Conservation (phyloP, 2,329 filamentous ascomycete species). For the Alternaria arborescens region DNA sequence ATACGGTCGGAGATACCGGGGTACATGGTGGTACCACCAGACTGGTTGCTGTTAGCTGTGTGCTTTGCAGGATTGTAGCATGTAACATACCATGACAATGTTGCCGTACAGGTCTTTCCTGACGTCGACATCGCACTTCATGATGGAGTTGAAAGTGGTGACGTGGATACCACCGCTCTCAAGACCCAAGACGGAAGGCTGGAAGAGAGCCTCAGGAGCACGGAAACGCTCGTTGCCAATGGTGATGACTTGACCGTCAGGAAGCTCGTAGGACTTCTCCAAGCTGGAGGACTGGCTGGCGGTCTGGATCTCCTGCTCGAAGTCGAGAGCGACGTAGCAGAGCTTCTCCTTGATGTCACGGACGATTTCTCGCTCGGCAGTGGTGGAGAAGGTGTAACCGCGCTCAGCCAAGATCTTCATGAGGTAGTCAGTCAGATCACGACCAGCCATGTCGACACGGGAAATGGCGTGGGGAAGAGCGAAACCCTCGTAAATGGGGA, state of each 20-base stretch:
- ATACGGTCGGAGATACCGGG: constrained; percentile 99
- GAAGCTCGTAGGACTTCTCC: constrained; percentile 99
- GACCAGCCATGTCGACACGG: constrained; percentile 99
- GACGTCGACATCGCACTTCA: constrained; percentile 99
- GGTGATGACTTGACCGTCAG: constrained; percentile 99
- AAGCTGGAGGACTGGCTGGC: constrained; percentile 97
- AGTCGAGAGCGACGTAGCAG: constrained; percentile 99
- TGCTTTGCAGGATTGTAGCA: constrained; percentile 4
- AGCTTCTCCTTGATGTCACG: constrained; percentile 99
- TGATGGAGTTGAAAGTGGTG: constrained; percentile 99
- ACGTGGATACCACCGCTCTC: constrained; percentile 99
- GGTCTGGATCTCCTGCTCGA: constrained; percentile 99
- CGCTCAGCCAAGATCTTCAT: constrained; percentile 99
- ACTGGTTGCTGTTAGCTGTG: constrained; percentile 66
- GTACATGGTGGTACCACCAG: constrained; percentile 99
- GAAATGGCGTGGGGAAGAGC: constrained; percentile 99
- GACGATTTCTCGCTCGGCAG: constrained; percentile 99
- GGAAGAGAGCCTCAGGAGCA: constrained; percentile 99
- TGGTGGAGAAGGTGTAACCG: constrained; percentile 99
- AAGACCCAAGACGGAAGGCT: constrained; percentile 96
- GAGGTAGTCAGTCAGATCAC: constrained; percentile 99
- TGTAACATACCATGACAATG: constrained; percentile 94
- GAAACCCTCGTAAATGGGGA: constrained; percentile 99
- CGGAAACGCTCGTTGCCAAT: constrained; percentile 99
- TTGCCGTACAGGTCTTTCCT: constrained; percentile 99